Percentiles rank a stretch among this genome's conserved stretches.
Evolutionary conservation across 805 yeast species (phyloP).

Genomic region (Metschnikowia corniflorae): DNA sequence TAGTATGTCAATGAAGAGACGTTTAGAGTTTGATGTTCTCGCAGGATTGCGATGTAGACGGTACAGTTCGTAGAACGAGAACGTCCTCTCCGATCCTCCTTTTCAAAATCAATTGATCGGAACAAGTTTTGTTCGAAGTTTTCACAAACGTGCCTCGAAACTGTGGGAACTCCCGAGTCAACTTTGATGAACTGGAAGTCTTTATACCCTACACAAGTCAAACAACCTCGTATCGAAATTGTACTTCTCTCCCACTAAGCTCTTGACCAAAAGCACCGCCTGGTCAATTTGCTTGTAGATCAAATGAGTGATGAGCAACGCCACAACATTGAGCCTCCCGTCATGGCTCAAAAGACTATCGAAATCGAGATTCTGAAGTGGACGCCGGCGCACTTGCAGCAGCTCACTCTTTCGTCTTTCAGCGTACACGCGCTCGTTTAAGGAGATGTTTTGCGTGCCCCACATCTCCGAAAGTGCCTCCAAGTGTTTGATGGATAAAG

Average conservation of each 20-base stretch:
- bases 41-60: no score
- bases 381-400: conserved; percentile 9
- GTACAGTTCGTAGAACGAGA: conserved; percentile 2
- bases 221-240: conserved; percentile 17
- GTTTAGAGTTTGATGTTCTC: background rate
- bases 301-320: conserved; percentile 28
- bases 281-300: conserved; percentile 30
- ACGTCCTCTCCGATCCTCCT: no score
- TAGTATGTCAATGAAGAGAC: no score
- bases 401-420: conserved; percentile 8
- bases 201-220: no score
- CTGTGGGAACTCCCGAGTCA: no score
- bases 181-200: no score
- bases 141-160: no score
- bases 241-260: conserved; percentile 35
- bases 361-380: conserved; percentile 22
- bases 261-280: conserved; percentile 25
- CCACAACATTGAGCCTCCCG: conserved; percentile 28
- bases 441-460: conserved; percentile 23
- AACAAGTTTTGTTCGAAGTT: no score
- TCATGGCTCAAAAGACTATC: conserved; percentile 27
- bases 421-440: conserved; percentile 25
- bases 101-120: no score
- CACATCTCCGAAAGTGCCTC: conserved; percentile 26
- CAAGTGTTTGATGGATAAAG: conserved; percentile 28